phyloP scores from a whole-genome alignment of 148 eudicot species.

The Silene conica region DNA sequence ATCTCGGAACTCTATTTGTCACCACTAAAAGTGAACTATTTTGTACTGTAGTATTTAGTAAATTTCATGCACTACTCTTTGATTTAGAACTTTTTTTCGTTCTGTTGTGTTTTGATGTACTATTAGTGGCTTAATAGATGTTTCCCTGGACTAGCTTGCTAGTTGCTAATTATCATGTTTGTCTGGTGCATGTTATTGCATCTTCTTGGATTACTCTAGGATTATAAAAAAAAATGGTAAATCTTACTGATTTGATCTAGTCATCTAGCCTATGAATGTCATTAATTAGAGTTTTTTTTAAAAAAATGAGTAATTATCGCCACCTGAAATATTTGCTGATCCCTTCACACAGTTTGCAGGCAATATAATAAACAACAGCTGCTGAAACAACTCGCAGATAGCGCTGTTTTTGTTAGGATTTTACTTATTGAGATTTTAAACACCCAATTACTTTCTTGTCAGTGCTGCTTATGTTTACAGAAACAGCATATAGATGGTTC shows the following conservation, averaged over 20 bases:
- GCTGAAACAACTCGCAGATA: not conserved
- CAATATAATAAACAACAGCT: not conserved
- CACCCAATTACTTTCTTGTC: not conserved
- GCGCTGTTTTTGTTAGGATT: not conserved
- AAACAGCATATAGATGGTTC: not conserved
- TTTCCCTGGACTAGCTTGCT: not conserved
- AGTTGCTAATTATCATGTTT: not conserved
- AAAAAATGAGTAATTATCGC: not conserved
- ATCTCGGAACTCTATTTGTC: not conserved
- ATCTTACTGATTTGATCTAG: not conserved
- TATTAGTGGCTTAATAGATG: not conserved
- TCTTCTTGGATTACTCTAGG: not conserved
- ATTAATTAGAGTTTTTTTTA: not conserved
- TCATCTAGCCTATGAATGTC: not conserved
- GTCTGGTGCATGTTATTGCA: not conserved
- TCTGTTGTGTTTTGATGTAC: not conserved
- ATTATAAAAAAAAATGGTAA: not conserved
- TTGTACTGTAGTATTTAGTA: not conserved
- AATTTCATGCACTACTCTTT: not conserved
- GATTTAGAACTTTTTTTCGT: not conserved
- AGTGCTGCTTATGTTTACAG: not conserved
- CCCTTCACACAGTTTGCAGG: not conserved
- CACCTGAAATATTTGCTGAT: not conserved
- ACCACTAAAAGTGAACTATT: not conserved
- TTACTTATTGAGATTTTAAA: not conserved